Base-by-base conservation (phyloP, 2,329 filamentous ascomycete genomes). In the Alternaria consortialis region DNA sequence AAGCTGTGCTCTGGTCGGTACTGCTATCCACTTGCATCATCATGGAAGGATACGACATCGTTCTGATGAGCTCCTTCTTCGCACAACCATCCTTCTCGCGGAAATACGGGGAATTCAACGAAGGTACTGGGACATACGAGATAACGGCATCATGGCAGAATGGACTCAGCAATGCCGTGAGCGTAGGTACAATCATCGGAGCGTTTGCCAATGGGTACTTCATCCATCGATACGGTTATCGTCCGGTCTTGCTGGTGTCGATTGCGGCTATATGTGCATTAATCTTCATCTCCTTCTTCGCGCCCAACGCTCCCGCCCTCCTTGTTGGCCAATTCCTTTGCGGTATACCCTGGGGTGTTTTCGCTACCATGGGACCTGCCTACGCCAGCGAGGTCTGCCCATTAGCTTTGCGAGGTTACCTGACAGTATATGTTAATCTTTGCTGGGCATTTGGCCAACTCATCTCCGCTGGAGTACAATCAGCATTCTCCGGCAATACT, bases 1-100 rank as follows among this genome's bases (percentile, higher is more conserved):
- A 94, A 81, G 92, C 93, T 23, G 88, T 94, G 56, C 83, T 82
- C 13, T 97, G 91, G 91, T 92, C 89, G 71, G 73, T 95, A 34
- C 82, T 95, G 57, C 91, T 97, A 75, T 94, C 91, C 6, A 93
- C 90, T 0, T 92, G 90, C 76, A 93, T 96, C 74, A 87, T 87
- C 68, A 97, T 97, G 93, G 92, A 96, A 78, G 92, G 91, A 9
- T 95, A 93, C 80, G 92, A 96, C 75, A 84, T 94, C 62, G 88
- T 86, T 68, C 82, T 95, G 55, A 88, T 94, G 74, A 90, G 88
- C 80, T 92, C 91, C 77, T 92, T 94, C 73, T 93, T 85, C 60
- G 81, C 72, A 5, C 78, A 78, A 37, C 74, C 76, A 32, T 66
- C 77, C 15, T 82, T 83, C 73, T 74, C 80, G 43, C 52, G 68